Conservation (phyloP, 352 stramenopile genomes). For the Globisporangium nodosum region DNA sequence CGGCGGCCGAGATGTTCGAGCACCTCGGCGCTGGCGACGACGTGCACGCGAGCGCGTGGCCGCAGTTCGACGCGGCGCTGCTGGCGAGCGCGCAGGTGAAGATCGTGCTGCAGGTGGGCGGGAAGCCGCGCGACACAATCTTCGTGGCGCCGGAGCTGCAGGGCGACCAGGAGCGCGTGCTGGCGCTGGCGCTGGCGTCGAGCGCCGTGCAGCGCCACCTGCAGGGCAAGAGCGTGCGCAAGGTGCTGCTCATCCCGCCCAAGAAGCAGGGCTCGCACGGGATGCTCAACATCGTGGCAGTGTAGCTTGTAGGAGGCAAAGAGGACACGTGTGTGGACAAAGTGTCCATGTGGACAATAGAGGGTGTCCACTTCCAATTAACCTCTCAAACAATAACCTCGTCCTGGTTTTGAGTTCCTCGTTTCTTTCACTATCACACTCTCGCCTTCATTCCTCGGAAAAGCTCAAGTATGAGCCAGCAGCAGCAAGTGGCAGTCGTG, state of each 20-base stretch:
- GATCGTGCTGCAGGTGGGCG: constrained; percentile 78
- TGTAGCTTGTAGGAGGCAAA: background rate
- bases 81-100: constrained; percentile 70
- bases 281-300: constrained; percentile 72
- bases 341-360: background rate
- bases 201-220: constrained; percentile 62
- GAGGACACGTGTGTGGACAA: background rate
- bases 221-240: constrained; percentile 53
- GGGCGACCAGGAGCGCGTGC: constrained; percentile 51
- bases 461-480: constrained; percentile 13
- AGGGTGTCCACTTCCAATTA: background rate
- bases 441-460: background rate
- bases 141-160: constrained; percentile 44
- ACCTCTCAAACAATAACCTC: background rate
- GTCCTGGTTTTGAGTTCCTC: background rate
- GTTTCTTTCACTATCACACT: background rate
- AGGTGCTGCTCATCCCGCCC: constrained; percentile 73
- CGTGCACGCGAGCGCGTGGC: constrained; percentile 63
- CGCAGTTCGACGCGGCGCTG: constrained; percentile 43
- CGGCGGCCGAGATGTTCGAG: constrained; percentile 76
- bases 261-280: constrained; percentile 76
- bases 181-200: constrained; percentile 53
- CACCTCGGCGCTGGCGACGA: constrained; percentile 20
- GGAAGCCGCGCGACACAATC: constrained; percentile 71
- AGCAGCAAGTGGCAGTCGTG: background rate